phyloP scores from a whole-genome alignment of 2,329 filamentous ascomycete species.

The Volutella citrinella region DNA sequence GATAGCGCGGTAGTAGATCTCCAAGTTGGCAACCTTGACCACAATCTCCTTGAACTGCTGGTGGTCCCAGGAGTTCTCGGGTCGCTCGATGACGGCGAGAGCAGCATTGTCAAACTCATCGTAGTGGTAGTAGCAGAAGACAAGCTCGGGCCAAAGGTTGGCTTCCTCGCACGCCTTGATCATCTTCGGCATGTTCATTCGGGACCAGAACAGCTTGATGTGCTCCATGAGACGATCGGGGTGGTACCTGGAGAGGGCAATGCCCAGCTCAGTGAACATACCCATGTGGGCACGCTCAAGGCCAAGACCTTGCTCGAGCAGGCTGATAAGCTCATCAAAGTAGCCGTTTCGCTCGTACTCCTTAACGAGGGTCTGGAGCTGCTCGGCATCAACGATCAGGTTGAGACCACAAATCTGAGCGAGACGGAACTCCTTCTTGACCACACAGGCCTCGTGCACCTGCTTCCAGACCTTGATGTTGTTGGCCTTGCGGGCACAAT shows the following conservation, averaged over 20 bases:
- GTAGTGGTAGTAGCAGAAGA: constrained; percentile 98
- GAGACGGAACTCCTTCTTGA: constrained; percentile 97
- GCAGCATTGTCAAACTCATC: constrained; percentile 98
- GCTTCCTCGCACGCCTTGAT: constrained; percentile 91
- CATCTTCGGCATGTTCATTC: constrained; percentile 97
- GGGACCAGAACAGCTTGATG: constrained; percentile 95
- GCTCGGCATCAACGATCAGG: constrained; percentile 95
- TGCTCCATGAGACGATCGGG: constrained; percentile 98
- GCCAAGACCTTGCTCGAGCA: constrained; percentile 92
- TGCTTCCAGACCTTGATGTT: constrained; percentile 99
- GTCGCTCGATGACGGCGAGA: constrained; percentile 95
- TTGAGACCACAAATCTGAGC: constrained; percentile 99
- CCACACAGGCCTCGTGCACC: constrained; percentile 92
- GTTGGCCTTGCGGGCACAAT: constrained; percentile 97
- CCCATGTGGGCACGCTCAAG: constrained; percentile 93
- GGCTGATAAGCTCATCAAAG: constrained; percentile 94
- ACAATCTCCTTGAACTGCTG: constrained; percentile 99
- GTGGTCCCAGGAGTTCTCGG: constrained; percentile 97
- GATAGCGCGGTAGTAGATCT: constrained; percentile 97
- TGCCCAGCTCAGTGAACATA: constrained; percentile 91
- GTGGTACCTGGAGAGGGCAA: constrained; percentile 90
- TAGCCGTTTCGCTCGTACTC: constrained; percentile 97
- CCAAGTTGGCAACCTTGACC: constrained; percentile 95
- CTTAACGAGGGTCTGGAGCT: constrained; percentile 86
- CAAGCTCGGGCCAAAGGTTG: constrained; percentile 93